Evolutionary conservation across 2,329 filamentous ascomycete species (phyloP), one percentile per base, ranked within the genome.

Genomic region (Monosporascus sp.): DNA sequence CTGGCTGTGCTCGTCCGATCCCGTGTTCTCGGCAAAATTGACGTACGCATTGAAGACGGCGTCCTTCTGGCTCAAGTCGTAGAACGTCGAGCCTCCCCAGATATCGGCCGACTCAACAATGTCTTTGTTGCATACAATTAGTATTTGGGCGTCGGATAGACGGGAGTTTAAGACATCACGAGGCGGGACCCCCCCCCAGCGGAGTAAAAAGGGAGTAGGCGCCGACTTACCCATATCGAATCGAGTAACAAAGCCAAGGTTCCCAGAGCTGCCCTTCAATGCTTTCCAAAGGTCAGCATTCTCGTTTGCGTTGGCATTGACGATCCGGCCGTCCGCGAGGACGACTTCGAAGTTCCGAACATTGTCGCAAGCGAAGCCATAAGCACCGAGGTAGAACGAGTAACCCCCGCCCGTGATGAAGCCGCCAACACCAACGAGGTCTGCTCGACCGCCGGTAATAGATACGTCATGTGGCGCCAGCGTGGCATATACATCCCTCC

Each of bases 351-450:
- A 74, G 47, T 67, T 67, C 7, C 65, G 54, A 7, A 77, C 65
- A 37, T 67, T 72, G 54, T 76, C 74, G 54, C 70, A 73, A 22
- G 66, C 70, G 31, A 73, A 72, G 1, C 76, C 76, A 35, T 67
- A 47, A 6, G 48, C 46, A 15, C 54, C 53, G 2, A 59, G 52
- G 54, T 65, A 63, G 54, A 62, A 67, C n/a, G 60, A 62, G 48
- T 62, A 62, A 18, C 65, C 65, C 14, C 65, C 63, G 8, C 65
- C 65, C 1, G 61, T 50, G 9, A 66, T 39, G 31, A 67, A 59
- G 9, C 66, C 67, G 9, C 57, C 64, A 6, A 65, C 62, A 8
- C 67, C 67, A 27, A 67, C 63, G 20, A 56, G 57, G 38, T 55
- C 62, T 37, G 58, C 62, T 8, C 63, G 58, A 2, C 61, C 65